Evolutionary conservation across 768 basidiomycete genomes (phyloP), one percentile per base, ranked within the genome.

Genomic region (Naganishia friedmannii): DNA sequence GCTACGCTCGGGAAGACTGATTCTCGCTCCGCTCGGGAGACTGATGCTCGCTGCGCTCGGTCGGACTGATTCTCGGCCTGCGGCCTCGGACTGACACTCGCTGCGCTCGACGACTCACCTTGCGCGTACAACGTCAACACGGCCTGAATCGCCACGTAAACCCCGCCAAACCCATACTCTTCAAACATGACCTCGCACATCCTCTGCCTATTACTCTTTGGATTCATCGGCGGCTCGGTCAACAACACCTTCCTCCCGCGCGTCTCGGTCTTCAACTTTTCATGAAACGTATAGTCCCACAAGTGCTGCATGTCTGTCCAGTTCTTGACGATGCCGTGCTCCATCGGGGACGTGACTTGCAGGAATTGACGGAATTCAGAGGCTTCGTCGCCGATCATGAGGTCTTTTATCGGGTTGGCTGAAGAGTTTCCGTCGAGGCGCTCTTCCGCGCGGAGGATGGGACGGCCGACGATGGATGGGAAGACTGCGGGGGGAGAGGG

Each of bases 151-250:
- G 96, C 96, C 2, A 99, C 89, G 81, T 98, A 98, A 69, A 98
- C 92, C 0, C 92, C 91, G 21, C 88, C 88, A 77, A 98, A 97
- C 2, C 92, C 93, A 81, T 97, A 99, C 73, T 95, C 91, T 83
- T 99, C 96, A 79, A 99, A 97, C 96, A 99, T 99, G 77, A 97
- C 92, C 81, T 98, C 90, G 68, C 88, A 90, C 93, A 99, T 97
- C 80, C 86, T 84, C 81, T 93, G 89, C 76, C 96, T 82, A 82
- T 99, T 98, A 73, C 83, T 89, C 78, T 89, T 92, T 3, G 96
- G 96, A 82, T 99, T 98, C 96, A 98, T 98, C 32, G 96, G 96
- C 19, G 96, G 96, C 82, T 99, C 96, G 0, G 96, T 99, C 76
- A 99, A 85, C 72, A 99, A 82, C 46, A 99, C 86, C 83, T 97